Percentiles rank a stretch among this genome's conserved stretches.
Conservation (phyloP, 164 flowering plant genomes). For the Saururus chinensis region DNA sequence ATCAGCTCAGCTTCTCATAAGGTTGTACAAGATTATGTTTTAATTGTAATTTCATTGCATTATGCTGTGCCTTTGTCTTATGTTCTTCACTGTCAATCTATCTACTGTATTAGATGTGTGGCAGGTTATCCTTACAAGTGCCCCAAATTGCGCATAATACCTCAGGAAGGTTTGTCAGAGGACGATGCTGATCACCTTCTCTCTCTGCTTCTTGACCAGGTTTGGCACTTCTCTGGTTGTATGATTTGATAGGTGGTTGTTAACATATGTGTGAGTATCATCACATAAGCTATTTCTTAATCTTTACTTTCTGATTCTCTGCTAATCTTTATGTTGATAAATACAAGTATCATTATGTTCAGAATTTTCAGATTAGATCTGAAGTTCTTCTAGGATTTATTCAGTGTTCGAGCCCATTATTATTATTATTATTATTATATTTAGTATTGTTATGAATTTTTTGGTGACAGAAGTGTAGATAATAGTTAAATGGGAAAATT, state of each 20-base stretch:
- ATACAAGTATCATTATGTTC: too few species aligned
- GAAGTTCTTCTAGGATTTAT: too few species aligned
- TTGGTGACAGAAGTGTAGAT: too few species aligned
- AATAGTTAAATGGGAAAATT: too few species aligned
- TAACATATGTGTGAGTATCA: not conserved
- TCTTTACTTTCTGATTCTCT: not conserved
- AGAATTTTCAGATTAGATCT: too few species aligned
- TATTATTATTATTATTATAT: too few species aligned
- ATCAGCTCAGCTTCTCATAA: conserved; percentile 62
- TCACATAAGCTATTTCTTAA: not conserved
- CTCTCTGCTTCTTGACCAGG: conserved; percentile 80
- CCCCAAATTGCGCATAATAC: conserved; percentile 69
- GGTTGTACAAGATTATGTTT: conserved; percentile 29
- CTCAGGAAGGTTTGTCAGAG: conserved; percentile 65
- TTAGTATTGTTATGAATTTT: too few species aligned
- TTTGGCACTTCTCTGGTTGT: not conserved
- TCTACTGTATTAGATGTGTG: conserved; percentile 39
- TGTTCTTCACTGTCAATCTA: not conserved
- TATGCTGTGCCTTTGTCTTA: not conserved
- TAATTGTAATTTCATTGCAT: not conserved
- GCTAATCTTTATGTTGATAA: too few species aligned
- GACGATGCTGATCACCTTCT: conserved; percentile 56
- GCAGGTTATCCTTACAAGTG: conserved; percentile 95
- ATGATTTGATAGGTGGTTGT: not conserved
- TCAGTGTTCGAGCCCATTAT: too few species aligned